Conservation (phyloP, 1,139 yeast genomes). For the Candida sanyaensis region DNA sequence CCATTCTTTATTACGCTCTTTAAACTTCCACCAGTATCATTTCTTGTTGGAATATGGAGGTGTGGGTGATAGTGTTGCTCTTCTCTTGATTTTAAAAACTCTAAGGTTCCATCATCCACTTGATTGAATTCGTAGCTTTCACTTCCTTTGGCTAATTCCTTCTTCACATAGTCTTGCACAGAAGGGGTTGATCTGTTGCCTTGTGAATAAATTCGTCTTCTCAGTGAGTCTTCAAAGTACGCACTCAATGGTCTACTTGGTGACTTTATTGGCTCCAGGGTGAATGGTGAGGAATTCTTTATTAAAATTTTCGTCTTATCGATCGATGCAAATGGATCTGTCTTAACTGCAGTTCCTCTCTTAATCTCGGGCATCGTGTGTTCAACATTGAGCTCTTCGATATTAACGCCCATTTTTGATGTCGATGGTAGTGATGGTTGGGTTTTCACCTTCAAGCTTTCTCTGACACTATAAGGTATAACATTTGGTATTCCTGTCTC, state of each 20-base stretch:
- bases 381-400: background rate
- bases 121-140: constrained; percentile 19
- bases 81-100: constrained; percentile 58
- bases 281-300: constrained; percentile 9
- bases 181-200: constrained; percentile 26
- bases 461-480: constrained; percentile 36
- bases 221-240: constrained; percentile 12
- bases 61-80: constrained; percentile 20
- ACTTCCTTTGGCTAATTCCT: constrained; percentile 30
- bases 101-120: constrained; percentile 37
- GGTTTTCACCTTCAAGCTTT: constrained; percentile 9
- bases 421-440: constrained; percentile 1
- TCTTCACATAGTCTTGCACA: constrained; percentile 37
- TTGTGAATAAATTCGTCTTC: constrained; percentile 12
- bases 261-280: constrained; percentile 9
- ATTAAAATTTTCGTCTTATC: constrained; percentile 32
- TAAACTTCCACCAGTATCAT: constrained; percentile 50
- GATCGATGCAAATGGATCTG: constrained; percentile 42
- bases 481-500: constrained; percentile 52
- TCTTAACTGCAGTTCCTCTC: background rate
- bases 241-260: constrained; percentile 16
- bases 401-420: background rate
- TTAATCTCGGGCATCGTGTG: background rate
- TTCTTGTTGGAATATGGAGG: constrained; percentile 15
- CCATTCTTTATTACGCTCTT: constrained; percentile 36